phyloP scores from a whole-genome alignment of 805 yeast genomes.

The Wickerhamiella azymoides region DNA sequence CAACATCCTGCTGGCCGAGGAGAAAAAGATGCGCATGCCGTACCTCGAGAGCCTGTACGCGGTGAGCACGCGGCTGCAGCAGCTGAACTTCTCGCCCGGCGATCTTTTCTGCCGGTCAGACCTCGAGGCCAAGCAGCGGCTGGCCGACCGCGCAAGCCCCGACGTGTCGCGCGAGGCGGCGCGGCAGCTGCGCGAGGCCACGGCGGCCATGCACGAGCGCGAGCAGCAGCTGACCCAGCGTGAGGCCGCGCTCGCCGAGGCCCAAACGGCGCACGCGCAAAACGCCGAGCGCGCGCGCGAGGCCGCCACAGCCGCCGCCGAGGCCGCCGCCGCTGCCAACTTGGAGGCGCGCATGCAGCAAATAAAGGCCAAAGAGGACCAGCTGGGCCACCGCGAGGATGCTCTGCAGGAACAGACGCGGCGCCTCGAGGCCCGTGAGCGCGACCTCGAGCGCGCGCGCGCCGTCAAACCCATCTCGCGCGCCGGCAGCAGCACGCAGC shows the following conservation, averaged over 20 bases:
- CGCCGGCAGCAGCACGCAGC: constrained; percentile 2
- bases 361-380: constrained; percentile 11
- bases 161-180: constrained; percentile 9
- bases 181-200: constrained; percentile 8
- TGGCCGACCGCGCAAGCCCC: background rate
- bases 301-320: background rate
- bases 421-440: constrained; percentile 3
- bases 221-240: background rate
- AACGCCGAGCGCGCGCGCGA: too few relatives aligned
- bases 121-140: constrained; percentile 7
- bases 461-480: constrained; percentile 1
- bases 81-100: background rate
- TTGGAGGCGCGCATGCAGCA: constrained; percentile 9
- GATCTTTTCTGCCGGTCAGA: constrained; percentile 1
- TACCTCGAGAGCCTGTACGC: constrained; percentile 81
- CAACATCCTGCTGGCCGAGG: constrained; percentile 84
- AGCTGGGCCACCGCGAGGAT: constrained; percentile 11
- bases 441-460: background rate
- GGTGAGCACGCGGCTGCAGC: constrained; percentile 24
- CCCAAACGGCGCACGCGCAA: background rate
- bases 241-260: background rate
- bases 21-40: constrained; percentile 61
- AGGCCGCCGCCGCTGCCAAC: background rate
- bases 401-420: constrained; percentile 1
- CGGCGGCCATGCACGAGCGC: constrained; percentile 8